A percentile compares a stretch with the other conserved stretches of the same genome.
These are phyloP conservation scores for Zygosaccharomyces siamensis DNA, from an alignment of 805 yeast species.

Conservation along the genomic window DNA sequence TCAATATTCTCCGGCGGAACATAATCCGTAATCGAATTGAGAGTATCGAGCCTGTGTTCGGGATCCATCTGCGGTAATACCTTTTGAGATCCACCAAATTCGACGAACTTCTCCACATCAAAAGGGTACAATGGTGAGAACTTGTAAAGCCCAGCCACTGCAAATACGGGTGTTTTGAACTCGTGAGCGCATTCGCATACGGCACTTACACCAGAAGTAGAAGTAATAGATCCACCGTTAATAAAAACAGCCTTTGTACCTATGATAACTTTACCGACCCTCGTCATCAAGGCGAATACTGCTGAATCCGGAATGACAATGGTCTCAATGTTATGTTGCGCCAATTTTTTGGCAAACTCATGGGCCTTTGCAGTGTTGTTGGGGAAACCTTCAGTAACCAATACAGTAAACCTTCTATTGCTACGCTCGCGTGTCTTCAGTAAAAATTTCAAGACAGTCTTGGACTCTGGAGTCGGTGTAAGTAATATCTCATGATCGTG, in stretches of 20 bases:
- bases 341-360: slow-evolving; percentile 68
- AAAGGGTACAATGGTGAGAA: slow-evolving; percentile 90
- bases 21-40: slow-evolving; percentile 87
- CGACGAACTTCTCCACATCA: slow-evolving; percentile 75
- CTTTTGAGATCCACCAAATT: slow-evolving; percentile 73
- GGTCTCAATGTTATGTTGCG: slow-evolving; percentile 83
- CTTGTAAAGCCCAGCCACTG: slow-evolving; percentile 90
- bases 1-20: slow-evolving; percentile 92
- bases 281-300: slow-evolving; percentile 91
- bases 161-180: slow-evolving; percentile 92
- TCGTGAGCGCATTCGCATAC: slow-evolving; percentile 96
- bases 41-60: slow-evolving; percentile 42
- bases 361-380: slow-evolving; percentile 78
- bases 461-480: slow-evolving; percentile 93
- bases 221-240: slow-evolving; percentile 89
- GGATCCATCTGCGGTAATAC: slow-evolving; percentile 54
- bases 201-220: slow-evolving; percentile 83
- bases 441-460: slow-evolving; percentile 81
- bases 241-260: slow-evolving; percentile 93
- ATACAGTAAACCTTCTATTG: slow-evolving; percentile 86
- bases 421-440: slow-evolving; percentile 67
- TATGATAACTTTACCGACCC: slow-evolving; percentile 92
- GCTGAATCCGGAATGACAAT: slow-evolving; percentile 90
- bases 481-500: slow-evolving; percentile 80
- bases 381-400: slow-evolving; percentile 89